Conservation (phyloP, 1,284 basidiomycete genomes). For the Mycena sp. region DNA sequence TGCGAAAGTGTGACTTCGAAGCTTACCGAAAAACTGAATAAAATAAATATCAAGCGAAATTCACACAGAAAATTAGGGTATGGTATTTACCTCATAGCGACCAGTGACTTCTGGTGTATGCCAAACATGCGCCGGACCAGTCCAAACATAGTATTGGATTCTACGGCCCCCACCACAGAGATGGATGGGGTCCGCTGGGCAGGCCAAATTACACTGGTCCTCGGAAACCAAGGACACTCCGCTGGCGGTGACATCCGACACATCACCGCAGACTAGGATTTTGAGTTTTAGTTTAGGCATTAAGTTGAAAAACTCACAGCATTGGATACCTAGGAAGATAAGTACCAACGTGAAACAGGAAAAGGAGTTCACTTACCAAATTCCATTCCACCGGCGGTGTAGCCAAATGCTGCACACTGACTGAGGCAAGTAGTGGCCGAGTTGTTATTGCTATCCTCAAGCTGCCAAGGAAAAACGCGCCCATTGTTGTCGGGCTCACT, state of each 20-base stretch:
- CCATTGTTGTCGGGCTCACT: slow-evolving; percentile 41
- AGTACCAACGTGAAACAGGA: too few relatives aligned
- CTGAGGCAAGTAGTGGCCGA: slow-evolving; percentile 66
- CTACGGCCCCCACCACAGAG: slow-evolving; percentile 65
- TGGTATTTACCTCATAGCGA: slow-evolving; percentile 63
- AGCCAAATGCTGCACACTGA: slow-evolving; percentile 73
- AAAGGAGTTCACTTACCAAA: slow-evolving; percentile 48
- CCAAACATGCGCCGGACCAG: slow-evolving; percentile 62
- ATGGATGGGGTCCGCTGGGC: slow-evolving; percentile 73
- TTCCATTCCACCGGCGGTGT: slow-evolving; percentile 70
- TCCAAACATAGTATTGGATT: slow-evolving; percentile 68
- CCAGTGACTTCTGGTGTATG: slow-evolving; percentile 69
- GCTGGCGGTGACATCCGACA: slow-evolving; percentile 56
- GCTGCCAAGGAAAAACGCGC: slow-evolving; percentile 69
- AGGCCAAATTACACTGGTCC: slow-evolving; percentile 63
- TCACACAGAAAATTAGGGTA: neutral
- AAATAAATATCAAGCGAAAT: slow-evolving; percentile 7
- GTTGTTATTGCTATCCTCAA: slow-evolving; percentile 66
- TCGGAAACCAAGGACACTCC: slow-evolving; percentile 46
- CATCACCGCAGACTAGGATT: slow-evolving; percentile 75
- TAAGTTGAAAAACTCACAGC: slow-evolving; percentile 1
- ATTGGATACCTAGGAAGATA: slow-evolving; percentile 15
- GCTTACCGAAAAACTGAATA: slow-evolving; percentile 25
- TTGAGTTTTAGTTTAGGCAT: slow-evolving; percentile 42
- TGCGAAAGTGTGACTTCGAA: neutral